Base-by-base conservation (phyloP, 768 basidiomycete genomes). In the Cytidiella melzeri region DNA sequence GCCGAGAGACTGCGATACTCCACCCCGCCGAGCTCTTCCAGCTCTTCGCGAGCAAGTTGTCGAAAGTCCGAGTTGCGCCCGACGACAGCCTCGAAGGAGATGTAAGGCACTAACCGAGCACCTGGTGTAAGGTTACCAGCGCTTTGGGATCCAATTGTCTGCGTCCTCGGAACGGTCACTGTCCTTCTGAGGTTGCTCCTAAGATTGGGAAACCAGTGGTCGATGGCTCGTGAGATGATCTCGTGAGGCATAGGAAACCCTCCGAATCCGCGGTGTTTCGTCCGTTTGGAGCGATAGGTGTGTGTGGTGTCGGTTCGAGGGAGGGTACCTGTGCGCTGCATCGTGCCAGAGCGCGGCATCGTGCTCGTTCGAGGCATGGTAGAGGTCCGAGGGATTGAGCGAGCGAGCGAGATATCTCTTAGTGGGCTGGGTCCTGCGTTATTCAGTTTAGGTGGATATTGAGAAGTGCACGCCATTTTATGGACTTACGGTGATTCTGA, bases 11-110 rank as follows among this genome's bases (percentile, higher is more conserved):
- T 88, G 9, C 92, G 77, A 61, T 89, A 98, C 64, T 99, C 95
- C 5, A 96, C 86, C 18, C 95, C 94, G 3, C 93, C 93, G 4
- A 98, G 69, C 64, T 96, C 92, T 56, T 95, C 92, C 57, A 89
- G 69, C 60, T 97, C 87, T 41, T 92, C 90, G 18, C 77, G 73
- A 0, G 83, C 88, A 46, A 95, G 67, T 55, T 65, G 70, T 30
- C 77, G 74, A 55, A 90, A 90, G 2, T 69, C 68, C 3, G 87
- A 91, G 62, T 94, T 95, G 27, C 83, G 76, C 0, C 91, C 88
- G n/a, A 93, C 89, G 2, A 78, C 62, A 0, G 91, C 87, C 40
- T 90, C 80, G 61, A 96, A 97, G 1, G 83, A 77, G 50, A 97
- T 84, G 64, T 97, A 97, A 0, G 87, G 71, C 2, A 87, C 92